Percentiles rank a stretch among this genome's conserved stretches.
Evolutionary conservation across 2,329 filamentous ascomycete genomes (phyloP).

Genomic region (Aspergillus japonicus): DNA sequence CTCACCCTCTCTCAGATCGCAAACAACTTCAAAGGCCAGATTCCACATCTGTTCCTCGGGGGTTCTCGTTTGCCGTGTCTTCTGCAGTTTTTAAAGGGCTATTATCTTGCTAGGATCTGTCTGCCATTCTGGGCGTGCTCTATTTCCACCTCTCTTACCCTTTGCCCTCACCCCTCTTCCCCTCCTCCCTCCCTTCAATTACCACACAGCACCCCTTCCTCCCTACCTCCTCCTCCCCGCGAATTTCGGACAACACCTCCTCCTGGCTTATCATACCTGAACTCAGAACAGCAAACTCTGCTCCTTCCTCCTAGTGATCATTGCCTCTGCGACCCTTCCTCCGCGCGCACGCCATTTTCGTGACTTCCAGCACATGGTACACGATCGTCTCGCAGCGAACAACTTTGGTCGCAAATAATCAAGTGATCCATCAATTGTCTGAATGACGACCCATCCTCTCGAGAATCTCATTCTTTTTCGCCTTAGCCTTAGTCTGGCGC

Average conservation of each 20-base stretch:
- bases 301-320: background rate
- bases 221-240: background rate
- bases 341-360: background rate
- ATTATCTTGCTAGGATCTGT: background rate
- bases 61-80: background rate
- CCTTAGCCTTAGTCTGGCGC: slow-evolving; percentile 7
- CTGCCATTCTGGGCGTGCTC: background rate
- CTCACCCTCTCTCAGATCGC: background rate
- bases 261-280: background rate
- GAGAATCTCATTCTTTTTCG: slow-evolving; percentile 9
- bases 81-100: background rate
- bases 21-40: background rate
- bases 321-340: background rate
- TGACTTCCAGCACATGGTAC: background rate
- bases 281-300: background rate
- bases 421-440: slow-evolving; percentile 9
- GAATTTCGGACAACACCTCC: background rate
- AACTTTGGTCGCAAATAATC: background rate
- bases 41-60: background rate
- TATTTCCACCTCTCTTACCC: background rate
- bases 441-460: slow-evolving; percentile 27
- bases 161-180: background rate
- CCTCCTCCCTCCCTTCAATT: background rate
- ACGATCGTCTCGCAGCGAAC: background rate
- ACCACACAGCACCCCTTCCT: background rate